Conservation (phyloP, 23 red algal genomes). For the Gracilaria caudata region DNA sequence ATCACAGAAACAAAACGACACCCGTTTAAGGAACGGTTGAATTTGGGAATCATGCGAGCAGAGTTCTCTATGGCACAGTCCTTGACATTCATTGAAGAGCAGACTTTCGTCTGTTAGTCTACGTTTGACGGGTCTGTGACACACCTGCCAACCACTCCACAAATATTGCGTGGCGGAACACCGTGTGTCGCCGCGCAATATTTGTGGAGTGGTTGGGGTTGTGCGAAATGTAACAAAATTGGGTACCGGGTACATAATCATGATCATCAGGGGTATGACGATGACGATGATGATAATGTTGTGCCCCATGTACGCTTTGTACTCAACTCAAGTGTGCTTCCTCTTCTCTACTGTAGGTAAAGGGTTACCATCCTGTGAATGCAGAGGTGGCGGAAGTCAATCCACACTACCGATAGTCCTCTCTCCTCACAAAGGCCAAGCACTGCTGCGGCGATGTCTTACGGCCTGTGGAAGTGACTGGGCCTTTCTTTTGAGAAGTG, state of each 20-base stretch:
- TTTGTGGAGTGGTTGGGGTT: neutral
- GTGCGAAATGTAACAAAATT: neutral
- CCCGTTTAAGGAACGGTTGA: conserved; percentile 6
- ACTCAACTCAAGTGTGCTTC: too few relatives aligned
- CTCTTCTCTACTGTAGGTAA: too few relatives aligned
- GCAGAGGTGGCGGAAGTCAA: too few relatives aligned
- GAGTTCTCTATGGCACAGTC: neutral
- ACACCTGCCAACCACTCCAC: neutral
- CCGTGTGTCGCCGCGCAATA: neutral
- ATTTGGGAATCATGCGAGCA: neutral
- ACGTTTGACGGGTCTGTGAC: too few relatives aligned
- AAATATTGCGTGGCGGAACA: neutral
- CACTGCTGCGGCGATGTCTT: too few relatives aligned
- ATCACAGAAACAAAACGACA: neutral
- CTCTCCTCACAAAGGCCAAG: too few relatives aligned
- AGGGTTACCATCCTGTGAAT: too few relatives aligned
- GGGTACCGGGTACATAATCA: neutral
- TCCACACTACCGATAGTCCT: too few relatives aligned
- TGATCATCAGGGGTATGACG: neutral
- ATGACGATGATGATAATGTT: too few relatives aligned
- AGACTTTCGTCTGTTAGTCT: neutral
- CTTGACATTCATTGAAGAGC: neutral
- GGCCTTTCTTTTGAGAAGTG: too few relatives aligned
- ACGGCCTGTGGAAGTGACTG: too few relatives aligned
- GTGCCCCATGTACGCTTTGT: too few relatives aligned